Percentiles rank a stretch among this genome's conserved stretches.
These are phyloP conservation scores for Globisporangium solare DNA, from an alignment of 352 stramenopile species.

Conservation along the genomic window DNA sequence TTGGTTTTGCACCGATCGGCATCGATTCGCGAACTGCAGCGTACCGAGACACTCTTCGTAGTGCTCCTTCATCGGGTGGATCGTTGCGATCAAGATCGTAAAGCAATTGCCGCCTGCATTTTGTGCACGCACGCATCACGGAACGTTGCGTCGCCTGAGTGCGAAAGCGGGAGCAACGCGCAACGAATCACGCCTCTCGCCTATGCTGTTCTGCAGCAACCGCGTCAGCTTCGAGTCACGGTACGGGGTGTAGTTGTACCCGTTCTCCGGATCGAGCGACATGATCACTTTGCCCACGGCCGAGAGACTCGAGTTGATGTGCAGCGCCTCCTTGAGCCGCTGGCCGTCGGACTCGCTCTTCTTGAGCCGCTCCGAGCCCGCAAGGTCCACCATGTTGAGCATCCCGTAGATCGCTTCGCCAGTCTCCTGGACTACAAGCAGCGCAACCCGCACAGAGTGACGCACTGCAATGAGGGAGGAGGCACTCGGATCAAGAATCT, in stretches of 20 bases:
- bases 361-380: constrained; percentile 79
- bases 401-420: constrained; percentile 82
- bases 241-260: constrained; percentile 88
- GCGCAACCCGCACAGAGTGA: not conserved
- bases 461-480: no score
- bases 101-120: constrained; percentile 80
- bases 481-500: no score
- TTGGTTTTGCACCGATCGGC: constrained; percentile 88
- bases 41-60: constrained; percentile 90
- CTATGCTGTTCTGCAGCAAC: constrained; percentile 82
- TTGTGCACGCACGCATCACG: not conserved
- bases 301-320: constrained; percentile 85
- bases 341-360: constrained; percentile 86
- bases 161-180: no score
- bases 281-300: constrained; percentile 86
- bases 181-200: constrained; percentile 23
- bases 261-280: constrained; percentile 79
- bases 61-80: constrained; percentile 86
- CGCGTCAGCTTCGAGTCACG: constrained; percentile 82
- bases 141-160: not conserved
- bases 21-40: constrained; percentile 89
- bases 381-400: constrained; percentile 84
- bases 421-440: constrained; percentile 39
- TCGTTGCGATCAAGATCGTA: constrained; percentile 81
- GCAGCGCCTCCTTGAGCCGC: constrained; percentile 77